Evolutionary conservation across 1,139 yeast genomes (phyloP), one percentile per base, ranked within the genome.

Genomic region (Pichia inconspicua): DNA sequence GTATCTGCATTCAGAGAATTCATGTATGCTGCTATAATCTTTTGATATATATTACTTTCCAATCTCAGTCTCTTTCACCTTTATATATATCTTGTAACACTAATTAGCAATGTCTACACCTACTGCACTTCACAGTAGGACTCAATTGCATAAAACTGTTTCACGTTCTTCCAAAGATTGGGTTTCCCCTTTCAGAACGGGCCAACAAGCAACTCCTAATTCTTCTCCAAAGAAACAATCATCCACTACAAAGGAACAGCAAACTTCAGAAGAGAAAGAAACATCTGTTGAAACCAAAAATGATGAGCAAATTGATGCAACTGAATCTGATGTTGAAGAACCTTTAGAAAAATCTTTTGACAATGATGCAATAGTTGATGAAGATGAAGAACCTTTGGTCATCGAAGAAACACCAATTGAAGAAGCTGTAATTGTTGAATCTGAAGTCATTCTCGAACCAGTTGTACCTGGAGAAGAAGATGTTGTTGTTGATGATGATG

Each of bases 131-230:
- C 22, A 44, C 22, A 35, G 37, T 17, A 32, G 31, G n/a, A 45
- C 49, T 15, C 48, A 44, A 30, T 44, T 50, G 42, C 46, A 48
- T 25, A 48, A 44, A 27, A 44, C 51, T 7, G 51, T 46, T n/a
- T 31, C 48, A 34, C 32, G 17, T 3, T 44, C 52, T 4, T 43
- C 58, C 28, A 63, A 67, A 27, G 60, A 66, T 7, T 77, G 81
- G 81, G 71, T 73, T 12, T 75, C 81, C 7, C 81, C 81, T 9
- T 77, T 77, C 54, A 71, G 82, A 62, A 47, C 53, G 3, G 22
- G 41, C 32, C 27, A 19, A 15, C 8, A 35, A 35, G 25, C 25
- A 15, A 17, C 22, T 35, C 38, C 38, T 8, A 38, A 38, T 15
- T 19, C 38, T 7, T 9, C 22, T 35, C 38, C 38, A 15, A 38